phyloP scores from a whole-genome alignment of 768 basidiomycete species.

The Fomitopsis pulvina region DNA sequence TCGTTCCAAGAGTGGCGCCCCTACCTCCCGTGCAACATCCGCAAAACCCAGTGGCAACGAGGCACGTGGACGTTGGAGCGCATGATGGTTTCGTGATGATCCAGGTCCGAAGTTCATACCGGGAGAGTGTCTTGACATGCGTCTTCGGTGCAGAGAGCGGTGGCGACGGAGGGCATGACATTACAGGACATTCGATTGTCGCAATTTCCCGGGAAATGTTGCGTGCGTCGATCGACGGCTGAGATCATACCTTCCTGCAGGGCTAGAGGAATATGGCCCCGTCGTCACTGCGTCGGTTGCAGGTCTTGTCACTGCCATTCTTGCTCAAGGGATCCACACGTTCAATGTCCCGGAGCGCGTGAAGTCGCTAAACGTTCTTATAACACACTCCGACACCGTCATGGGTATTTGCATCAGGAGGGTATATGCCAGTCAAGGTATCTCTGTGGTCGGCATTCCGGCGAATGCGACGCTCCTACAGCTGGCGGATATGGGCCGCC shows the following conservation, averaged over 20 bases:
- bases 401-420: neutral
- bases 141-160: too few relatives aligned
- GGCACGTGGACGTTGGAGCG: neutral
- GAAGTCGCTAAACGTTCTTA: constrained; percentile 1
- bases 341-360: neutral
- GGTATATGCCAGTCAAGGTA: neutral
- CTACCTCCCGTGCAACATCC: neutral
- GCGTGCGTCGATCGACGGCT: too few relatives aligned
- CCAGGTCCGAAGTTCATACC: too few relatives aligned
- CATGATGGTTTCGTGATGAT: too few relatives aligned
- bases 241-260: neutral
- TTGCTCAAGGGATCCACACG: neutral
- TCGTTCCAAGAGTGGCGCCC: neutral
- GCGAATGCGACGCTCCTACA: neutral
- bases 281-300: neutral
- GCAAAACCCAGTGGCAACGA: neutral
- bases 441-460: neutral
- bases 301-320: neutral
- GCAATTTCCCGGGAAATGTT: too few relatives aligned
- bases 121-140: too few relatives aligned
- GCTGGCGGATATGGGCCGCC: neutral
- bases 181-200: too few relatives aligned
- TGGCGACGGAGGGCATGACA: too few relatives aligned
- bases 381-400: constrained; percentile 3
- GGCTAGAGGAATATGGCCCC: neutral